Base-by-base conservation (phyloP, 176 grass and related monocot genomes). In the Cymbopogon citratus region DNA sequence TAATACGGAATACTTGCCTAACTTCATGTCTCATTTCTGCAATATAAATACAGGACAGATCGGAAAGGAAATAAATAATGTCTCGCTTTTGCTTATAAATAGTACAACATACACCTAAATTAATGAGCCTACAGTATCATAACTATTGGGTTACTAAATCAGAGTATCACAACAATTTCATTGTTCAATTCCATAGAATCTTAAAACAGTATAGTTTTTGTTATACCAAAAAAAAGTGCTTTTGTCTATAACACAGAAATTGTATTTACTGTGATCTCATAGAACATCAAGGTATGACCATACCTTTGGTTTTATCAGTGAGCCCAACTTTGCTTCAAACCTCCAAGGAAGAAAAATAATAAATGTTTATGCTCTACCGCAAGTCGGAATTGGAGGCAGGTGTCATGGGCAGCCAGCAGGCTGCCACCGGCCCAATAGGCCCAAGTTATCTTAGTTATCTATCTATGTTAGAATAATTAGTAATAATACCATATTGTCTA, bases 41-140 rank as follows among this genome's bases (percentile, higher is more conserved):
- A n/a, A n/a, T n/a, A n/a, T n/a, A n/a, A n/a, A 80, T 39, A 61
- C 19, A 80, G 70, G 40, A 75, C 69, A 29, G 74, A 75, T 79
- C 67, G n/a, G 3, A 80, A 65, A 71, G 49, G 61, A 80, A 79
- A 68, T 2, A 74, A 35, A 46, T 45, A 28, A 80, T 24, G 5
- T 80, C 51, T 8, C 35, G 60, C 70, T 71, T 78, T 7, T 73
- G 45, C 34, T 41, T 75, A 85, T 60, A 36, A 43, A 31, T 15
- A 80, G 52, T 66, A 39, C 44, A 65, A 49, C 14, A 6, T 44
- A 49, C 40, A 69, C 28, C 21, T 35, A 62, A 69, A 79, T 60
- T 49, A 60, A 51, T 6, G 15, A 74, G 28, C 15, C 19, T 44
- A 73, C 19, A 57, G 43, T 44, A 35, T 66, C 60, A 78, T 18